A percentile compares a stretch with the other conserved stretches of the same genome.
Evolutionary conservation across 306 rosid species (phyloP).

Genomic region (Gynostemma pentaphyllum): DNA sequence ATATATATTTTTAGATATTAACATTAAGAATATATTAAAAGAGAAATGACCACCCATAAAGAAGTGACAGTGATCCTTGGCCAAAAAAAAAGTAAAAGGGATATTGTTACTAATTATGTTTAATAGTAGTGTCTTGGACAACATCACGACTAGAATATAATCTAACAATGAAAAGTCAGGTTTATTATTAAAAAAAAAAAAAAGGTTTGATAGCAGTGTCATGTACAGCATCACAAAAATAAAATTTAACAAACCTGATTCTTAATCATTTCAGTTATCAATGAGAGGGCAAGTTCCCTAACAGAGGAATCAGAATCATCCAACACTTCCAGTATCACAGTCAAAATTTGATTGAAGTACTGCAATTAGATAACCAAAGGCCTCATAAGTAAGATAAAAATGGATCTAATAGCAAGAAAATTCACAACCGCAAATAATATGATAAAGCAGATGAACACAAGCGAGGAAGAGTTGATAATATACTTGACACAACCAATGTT

Average conservation of each 20-base stretch:
- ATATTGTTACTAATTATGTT: background rate
- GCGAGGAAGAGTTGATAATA: too few species aligned
- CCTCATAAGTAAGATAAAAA: conserved; percentile 10
- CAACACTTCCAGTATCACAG: conserved; percentile 79
- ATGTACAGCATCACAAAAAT: conserved; percentile 5
- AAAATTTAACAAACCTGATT: conserved; percentile 48
- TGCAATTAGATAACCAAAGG: conserved; percentile 40
- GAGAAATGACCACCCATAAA: background rate
- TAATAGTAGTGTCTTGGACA: conserved; percentile 6
- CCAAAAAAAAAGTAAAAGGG: too few species aligned
- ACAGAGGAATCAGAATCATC: conserved; percentile 74
- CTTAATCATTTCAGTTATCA: conserved; percentile 81
- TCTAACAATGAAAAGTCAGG: too few species aligned
- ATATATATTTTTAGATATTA: conserved; percentile 3
- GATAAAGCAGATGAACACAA: background rate
- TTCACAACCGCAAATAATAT: background rate
- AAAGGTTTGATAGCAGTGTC: conserved; percentile 4
- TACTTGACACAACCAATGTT: too few species aligned
- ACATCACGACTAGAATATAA: background rate
- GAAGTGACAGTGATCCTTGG: background rate
- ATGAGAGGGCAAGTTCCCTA: conserved; percentile 71
- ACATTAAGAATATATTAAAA: background rate
- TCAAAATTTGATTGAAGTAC: conserved; percentile 97
- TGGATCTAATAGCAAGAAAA: background rate
- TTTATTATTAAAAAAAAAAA: too few species aligned